phyloP scores from a whole-genome alignment of 495 filamentous ascomycete species.

The Beverwykella pulmonaria region DNA sequence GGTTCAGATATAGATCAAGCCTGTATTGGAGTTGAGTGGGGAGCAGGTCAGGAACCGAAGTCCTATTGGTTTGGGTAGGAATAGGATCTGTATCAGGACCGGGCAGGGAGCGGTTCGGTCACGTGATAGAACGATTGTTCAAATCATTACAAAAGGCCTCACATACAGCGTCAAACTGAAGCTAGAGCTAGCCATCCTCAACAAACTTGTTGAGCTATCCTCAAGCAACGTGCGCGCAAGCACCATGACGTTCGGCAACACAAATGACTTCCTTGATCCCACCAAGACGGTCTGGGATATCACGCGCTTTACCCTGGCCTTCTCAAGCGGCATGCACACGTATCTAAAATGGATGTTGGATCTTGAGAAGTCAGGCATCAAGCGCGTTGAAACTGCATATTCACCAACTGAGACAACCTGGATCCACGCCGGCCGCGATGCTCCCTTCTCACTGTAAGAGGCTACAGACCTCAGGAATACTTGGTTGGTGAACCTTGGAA shows the following conservation, averaged over 20 bases:
- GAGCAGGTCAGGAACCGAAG: too few species aligned
- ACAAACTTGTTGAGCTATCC: slow-evolving; percentile 32
- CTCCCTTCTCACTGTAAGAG: too few species aligned
- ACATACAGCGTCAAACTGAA: slow-evolving; percentile 38
- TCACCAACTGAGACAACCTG: slow-evolving; percentile 17
- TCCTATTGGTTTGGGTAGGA: too few species aligned
- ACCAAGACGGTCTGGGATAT: slow-evolving; percentile 28
- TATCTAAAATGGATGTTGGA: slow-evolving; percentile 35
- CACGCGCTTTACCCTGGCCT: slow-evolving; percentile 18
- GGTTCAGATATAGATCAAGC: too few species aligned
- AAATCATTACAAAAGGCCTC: too few species aligned
- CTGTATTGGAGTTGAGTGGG: too few species aligned
- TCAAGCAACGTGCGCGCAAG: neutral
- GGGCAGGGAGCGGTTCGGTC: too few species aligned
- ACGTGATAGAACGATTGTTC: too few species aligned
- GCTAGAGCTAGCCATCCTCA: slow-evolving; percentile 33
- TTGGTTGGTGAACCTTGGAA: too few species aligned
- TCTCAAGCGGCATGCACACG: slow-evolving; percentile 18
- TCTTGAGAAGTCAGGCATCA: slow-evolving; percentile 25
- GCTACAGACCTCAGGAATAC: too few species aligned
- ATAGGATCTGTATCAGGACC: too few species aligned
- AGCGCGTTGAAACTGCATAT: slow-evolving; percentile 24
- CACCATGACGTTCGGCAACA: slow-evolving; percentile 20
- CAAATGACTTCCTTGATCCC: slow-evolving; percentile 30
- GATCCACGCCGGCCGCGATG: too few species aligned